Evolutionary conservation across 345 rosid species (phyloP).

Genomic region (Acer campestre): DNA sequence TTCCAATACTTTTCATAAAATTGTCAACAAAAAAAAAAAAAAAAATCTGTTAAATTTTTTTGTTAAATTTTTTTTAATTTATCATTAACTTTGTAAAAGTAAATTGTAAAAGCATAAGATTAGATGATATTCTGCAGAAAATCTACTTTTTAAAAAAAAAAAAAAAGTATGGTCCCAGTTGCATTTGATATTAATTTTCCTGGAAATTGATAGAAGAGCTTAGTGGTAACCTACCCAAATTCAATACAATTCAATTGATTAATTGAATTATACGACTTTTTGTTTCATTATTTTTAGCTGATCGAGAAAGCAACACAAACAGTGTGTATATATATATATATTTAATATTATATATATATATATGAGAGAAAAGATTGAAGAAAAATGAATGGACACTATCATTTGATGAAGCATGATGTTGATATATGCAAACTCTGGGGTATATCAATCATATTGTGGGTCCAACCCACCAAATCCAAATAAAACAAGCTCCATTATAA

Average conservation of each 20-base stretch:
- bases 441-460: slow-evolving; percentile 9
- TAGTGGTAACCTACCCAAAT: neutral
- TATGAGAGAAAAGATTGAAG: neutral
- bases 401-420: slow-evolving; percentile 22
- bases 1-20: too few relatives aligned
- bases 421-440: slow-evolving; percentile 20
- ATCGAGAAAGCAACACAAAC: neutral
- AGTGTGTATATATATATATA: neutral
- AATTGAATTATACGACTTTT: too few relatives aligned
- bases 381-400: slow-evolving; percentile 23
- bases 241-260: too few relatives aligned
- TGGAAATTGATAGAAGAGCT: neutral
- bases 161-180: too few relatives aligned
- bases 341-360: neutral
- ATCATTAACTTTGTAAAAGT: neutral
- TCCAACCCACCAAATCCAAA: neutral
- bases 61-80: too few relatives aligned
- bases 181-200: slow-evolving; percentile 3
- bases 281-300: neutral
- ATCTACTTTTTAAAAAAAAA: too few relatives aligned
- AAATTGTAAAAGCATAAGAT: neutral
- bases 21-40: too few relatives aligned
- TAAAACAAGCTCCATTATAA: neutral
- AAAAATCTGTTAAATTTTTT: too few relatives aligned
- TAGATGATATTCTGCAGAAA: neutral